Evolutionary conservation across 768 basidiomycete species (phyloP), one percentile per base, ranked within the genome.

Genomic region (Kockovaella imperatae): DNA sequence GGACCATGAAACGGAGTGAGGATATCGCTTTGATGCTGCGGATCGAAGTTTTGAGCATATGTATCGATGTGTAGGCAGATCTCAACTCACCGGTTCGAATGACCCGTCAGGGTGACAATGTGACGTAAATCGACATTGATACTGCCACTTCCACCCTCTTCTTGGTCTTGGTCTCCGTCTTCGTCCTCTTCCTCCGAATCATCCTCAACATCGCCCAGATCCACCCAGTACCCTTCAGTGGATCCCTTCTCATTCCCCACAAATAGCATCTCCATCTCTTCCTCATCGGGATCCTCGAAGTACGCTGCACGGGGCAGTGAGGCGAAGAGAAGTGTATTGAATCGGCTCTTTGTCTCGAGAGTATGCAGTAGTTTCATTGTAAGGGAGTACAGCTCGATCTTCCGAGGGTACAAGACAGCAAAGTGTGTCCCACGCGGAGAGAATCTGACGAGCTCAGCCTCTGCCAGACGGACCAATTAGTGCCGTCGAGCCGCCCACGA

Each of bases 401-500:
- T 81, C 30, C 78, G 79, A 23, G 80, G 79, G 2, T 80, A 77
- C 55, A 90, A 84, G 4, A 99, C 84, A 7, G 80, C 81, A 60
- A 99, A 89, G 17, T 80, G 74, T 2, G 79, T 76, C 1, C 93
- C 93, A 5, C 79, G 77, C 2, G 77, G 74, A 4, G 87, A 86
- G 84, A 89, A 99, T 24, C 84, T 78, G 13, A 93, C 87, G n/a
- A 85, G 69, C 62, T 99, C 93, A 0, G 84, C 90, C 76, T 99
- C 93, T 88, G 59, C 29, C 42, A 31, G 20, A 26, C 29, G 31
- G 35, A 47, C 30, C 25, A 32, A 20, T 35, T 18, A 35, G 35
- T 35, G n/a, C 20, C 4, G 18, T 8, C 36, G 8, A 39, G 21
- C 36, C 8, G 36, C 20, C 8, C 11, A 39, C 13, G 8, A 8